These are phyloP conservation scores for Vanrija sp. DNA, from an alignment of 1,284 basidiomycete genomes.

Conservation along the genomic window DNA sequence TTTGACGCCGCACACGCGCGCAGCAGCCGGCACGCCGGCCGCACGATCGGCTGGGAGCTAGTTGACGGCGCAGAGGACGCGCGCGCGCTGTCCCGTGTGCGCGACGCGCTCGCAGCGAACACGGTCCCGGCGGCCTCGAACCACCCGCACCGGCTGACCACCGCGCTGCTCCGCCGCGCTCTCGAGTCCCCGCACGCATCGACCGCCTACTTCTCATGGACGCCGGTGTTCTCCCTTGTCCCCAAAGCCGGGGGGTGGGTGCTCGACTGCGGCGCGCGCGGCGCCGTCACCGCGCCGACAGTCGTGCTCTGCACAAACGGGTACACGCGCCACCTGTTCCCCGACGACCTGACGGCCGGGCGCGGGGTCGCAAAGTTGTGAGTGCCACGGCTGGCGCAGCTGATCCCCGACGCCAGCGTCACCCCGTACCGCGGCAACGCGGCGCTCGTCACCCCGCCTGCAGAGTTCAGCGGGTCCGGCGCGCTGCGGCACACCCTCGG, in stretches of 20 bases:
- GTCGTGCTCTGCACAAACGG: slow-evolving; percentile 39
- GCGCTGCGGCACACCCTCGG: slow-evolving; percentile 21
- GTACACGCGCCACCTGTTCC: slow-evolving; percentile 34
- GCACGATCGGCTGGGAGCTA: too few relatives aligned
- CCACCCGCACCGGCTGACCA: slow-evolving; percentile 28
- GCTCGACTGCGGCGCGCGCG: slow-evolving; percentile 23
- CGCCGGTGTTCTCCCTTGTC: slow-evolving; percentile 18
- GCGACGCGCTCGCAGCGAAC: neutral
- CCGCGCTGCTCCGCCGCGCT: slow-evolving; percentile 21
- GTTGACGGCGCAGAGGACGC: too few relatives aligned
- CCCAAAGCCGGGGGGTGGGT: neutral
- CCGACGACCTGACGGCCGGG: slow-evolving; percentile 1
- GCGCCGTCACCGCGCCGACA: slow-evolving; percentile 21
- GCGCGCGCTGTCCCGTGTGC: too few relatives aligned
- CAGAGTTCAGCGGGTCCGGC: slow-evolving; percentile 14
- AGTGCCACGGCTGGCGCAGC: neutral
- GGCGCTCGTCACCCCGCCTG: slow-evolving; percentile 24
- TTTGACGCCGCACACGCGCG: too few relatives aligned
- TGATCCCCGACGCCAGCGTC: slow-evolving; percentile 14
- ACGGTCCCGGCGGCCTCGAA: neutral
- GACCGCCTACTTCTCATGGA: slow-evolving; percentile 22
- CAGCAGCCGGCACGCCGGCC: too few relatives aligned
- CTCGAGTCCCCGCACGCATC: slow-evolving; percentile 10
- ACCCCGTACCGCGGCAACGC: slow-evolving; percentile 26
- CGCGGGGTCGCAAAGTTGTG: slow-evolving; percentile 4